Conservation (phyloP, 495 filamentous ascomycete genomes). For the Talaromyces liani region DNA sequence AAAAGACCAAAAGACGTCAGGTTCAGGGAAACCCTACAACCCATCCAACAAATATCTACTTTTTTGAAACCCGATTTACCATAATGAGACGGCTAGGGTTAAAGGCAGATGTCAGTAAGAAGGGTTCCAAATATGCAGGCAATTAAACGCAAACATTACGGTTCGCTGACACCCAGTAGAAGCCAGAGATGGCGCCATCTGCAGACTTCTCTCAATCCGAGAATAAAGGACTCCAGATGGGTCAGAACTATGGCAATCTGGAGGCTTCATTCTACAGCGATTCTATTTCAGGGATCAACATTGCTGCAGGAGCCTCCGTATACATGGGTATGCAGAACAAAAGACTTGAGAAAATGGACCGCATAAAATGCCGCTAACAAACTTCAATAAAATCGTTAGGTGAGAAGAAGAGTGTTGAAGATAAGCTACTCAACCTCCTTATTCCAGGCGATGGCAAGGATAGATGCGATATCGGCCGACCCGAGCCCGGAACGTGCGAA, state of each 20-base stretch:
- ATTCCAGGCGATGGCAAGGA: conserved; percentile 4
- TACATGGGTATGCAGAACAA: conserved; percentile 4
- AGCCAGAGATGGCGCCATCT: not conserved
- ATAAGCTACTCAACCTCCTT: conserved; percentile 3
- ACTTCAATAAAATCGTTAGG: not conserved
- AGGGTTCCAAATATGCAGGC: not conserved
- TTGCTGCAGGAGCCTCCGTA: conserved; percentile 6
- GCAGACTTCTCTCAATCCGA: conserved; percentile 5
- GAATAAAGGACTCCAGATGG: conserved; percentile 8
- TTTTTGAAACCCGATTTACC: too few relatives aligned
- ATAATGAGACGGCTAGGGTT: not conserved
- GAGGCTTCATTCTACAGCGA: conserved; percentile 5
- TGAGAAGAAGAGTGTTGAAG: conserved; percentile 4
- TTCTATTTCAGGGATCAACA: not conserved
- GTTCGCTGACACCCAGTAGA: not conserved
- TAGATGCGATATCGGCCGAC: conserved; percentile 1
- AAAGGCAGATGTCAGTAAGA: conserved; percentile 4
- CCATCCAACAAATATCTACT: too few relatives aligned
- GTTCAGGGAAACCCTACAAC: too few relatives aligned
- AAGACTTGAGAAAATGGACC: not conserved
- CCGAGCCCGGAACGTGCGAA: conserved; percentile 6
- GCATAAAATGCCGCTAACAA: not conserved
- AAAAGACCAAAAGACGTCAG: too few relatives aligned
- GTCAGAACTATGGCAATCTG: conserved; percentile 5
- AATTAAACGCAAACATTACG: not conserved